Evolutionary conservation across 192 early-diverging fungal species (phyloP), one percentile per base, ranked within the genome.

Genomic region (Umbelopsis sp.): DNA sequence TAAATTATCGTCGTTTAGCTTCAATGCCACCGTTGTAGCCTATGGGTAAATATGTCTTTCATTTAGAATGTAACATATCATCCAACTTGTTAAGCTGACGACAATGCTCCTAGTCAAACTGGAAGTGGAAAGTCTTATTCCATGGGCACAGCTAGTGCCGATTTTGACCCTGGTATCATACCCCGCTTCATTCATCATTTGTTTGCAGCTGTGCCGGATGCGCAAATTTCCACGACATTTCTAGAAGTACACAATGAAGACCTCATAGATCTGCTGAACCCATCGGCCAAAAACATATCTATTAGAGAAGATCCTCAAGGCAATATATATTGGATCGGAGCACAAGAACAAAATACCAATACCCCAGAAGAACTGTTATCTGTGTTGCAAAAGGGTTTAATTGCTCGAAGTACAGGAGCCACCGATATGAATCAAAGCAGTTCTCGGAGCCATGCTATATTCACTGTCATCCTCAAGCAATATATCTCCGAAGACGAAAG

Each of bases 221-320:
- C 65, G 44, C 82, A 87, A 68, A 79, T 87, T 25, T 81, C 69
- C 44, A 92, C 96, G 7, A 94, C 95, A 9, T 98, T 97, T 77
- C 68, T 99, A 46, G 96, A 99, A 79, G 78, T 97, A n/a, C 95
- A 99, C 80, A 98, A 99, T 80, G 97, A 99, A 73, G 95, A 98
- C 58, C 80, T 97, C 45, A 91, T 93, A 20, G 97, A 99, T 74
- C 82, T 99, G 20, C 81, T 97, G 23, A 79, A 81, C 30, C 74
- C 77, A 64, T 67, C 76, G 44, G 71, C 74, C 11, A 77, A 82
- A 74, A 70, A 80, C 10, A 71, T 33, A 15, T 55, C 13, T 44
- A 15, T 67, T 21, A 61, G 55, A 61, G 55, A 61, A 35, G 55
- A 61, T 25, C 33, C 55, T 61, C 55, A 30, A 11, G 55, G 55